Evolutionary conservation across 495 filamentous ascomycete species (phyloP).

Genomic region (Penicillium ochrochloron): DNA sequence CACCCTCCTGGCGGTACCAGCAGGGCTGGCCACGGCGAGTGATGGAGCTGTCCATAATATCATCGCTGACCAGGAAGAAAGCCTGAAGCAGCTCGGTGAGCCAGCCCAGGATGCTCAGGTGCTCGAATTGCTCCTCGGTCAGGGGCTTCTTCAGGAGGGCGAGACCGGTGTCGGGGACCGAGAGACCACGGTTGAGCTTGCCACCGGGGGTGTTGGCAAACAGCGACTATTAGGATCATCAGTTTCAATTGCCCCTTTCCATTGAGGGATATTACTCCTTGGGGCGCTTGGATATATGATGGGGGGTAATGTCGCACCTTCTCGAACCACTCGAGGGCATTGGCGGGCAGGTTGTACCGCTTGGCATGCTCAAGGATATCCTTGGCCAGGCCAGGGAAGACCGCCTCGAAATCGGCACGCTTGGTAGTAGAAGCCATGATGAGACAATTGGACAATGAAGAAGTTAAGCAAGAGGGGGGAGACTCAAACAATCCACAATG

Average conservation of each 20-base stretch:
- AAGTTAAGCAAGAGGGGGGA: constrained; percentile 3
- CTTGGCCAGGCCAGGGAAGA: constrained; percentile 80
- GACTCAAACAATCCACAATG: constrained; percentile 12
- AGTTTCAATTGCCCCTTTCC: neutral
- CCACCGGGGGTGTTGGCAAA: constrained; percentile 87
- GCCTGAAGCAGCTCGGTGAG: constrained; percentile 97
- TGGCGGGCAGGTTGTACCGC: constrained; percentile 78
- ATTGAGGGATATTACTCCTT: neutral
- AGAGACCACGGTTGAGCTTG: constrained; percentile 99
- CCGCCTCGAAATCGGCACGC: constrained; percentile 81
- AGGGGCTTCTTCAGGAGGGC: constrained; percentile 76
- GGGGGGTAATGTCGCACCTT: constrained; percentile 57
- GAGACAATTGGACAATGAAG: constrained; percentile 14
- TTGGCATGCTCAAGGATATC: constrained; percentile 75
- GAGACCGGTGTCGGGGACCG: constrained; percentile 86
- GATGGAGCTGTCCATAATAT: constrained; percentile 96
- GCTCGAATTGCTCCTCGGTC: constrained; percentile 78
- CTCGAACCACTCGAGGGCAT: constrained; percentile 86
- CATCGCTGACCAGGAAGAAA: constrained; percentile 97
- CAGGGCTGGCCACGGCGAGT: constrained; percentile 92
- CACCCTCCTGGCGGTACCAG: constrained; percentile 87
- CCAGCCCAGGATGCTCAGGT: constrained; percentile 87
- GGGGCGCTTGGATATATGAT: neutral
- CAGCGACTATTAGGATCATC: constrained; percentile 59
- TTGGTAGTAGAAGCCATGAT: constrained; percentile 69